Evolutionary conservation across 2,329 filamentous ascomycete genomes (phyloP), one percentile per base, ranked within the genome.

Genomic region (Calycina marina): DNA sequence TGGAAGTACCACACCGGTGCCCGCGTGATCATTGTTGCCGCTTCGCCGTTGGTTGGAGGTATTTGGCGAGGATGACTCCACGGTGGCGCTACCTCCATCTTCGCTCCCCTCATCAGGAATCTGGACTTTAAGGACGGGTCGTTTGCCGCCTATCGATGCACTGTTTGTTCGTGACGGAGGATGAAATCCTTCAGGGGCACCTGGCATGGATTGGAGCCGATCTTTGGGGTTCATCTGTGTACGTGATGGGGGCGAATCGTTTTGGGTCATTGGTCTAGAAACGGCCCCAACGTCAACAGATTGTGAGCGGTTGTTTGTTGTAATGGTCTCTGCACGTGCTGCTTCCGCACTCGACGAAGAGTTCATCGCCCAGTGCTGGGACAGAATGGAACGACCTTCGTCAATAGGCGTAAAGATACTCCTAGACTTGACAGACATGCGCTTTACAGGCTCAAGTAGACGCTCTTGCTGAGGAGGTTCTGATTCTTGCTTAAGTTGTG

Each of bases 361-460:
- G 2, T 69, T 70, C 20, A 22, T 22, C 11, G 72, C 75, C 40
- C 81, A 76, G 53, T 93, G 85, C 42, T 88, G 82, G 9, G 83
- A 84, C 26, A 94, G 59, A 37, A 94, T 77, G 1, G 86, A 94
- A 30, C 82, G 72, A 46, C 80, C 85, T 52, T 93, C 86, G 48
- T 96, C 90, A 40, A 98, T 93, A 0, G 90, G 90, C 0, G 90
- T 98, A 52, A 96, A 96, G 38, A 98, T 96, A 54, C 86, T 94
- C 44, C 60, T 65, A 6, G 57, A 58, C 40, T 66, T 65, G 34
- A 64, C 54, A 35, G 73, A 59, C 52, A 65, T 52, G 44, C 70
- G 57, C 22, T 58, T 56, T 14, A 57, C 40, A 49, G 67, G 53
- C 56, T 72, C 50, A 52, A 59, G 51, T 61, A 67, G 45, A 57